phyloP scores from a whole-genome alignment of 73 alveolate genomes.

The Tetrahymena borealis region DNA sequence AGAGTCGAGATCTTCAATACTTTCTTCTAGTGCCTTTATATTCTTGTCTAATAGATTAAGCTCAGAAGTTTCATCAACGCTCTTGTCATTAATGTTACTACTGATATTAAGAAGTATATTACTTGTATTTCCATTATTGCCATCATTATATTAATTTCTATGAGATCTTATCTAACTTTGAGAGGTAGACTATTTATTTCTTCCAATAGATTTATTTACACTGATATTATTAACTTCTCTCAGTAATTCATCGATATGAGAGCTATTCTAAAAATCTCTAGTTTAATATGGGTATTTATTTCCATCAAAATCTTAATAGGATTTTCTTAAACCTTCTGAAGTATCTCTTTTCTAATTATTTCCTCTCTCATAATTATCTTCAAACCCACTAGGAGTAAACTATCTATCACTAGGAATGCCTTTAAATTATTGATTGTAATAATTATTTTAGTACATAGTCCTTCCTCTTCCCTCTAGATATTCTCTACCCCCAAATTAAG shows the following conservation, averaged over 20 bases:
- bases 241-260: neutral
- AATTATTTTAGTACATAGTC: neutral
- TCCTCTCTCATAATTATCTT: neutral
- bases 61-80: neutral
- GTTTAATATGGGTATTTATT: neutral
- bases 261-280: neutral
- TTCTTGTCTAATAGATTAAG: neutral
- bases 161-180: neutral
- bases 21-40: neutral
- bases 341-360: neutral
- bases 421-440: neutral
- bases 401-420: neutral
- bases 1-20: neutral
- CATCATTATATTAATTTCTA: neutral
- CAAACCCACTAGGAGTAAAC: neutral
- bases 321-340: neutral
- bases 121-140: neutral
- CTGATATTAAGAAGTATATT: neutral
- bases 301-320: neutral
- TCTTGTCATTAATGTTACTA: neutral
- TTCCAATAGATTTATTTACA: neutral
- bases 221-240: neutral
- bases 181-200: neutral
- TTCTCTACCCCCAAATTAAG: neutral
- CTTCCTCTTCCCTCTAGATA: neutral